Evolutionary conservation across 2,329 filamentous ascomycete genomes (phyloP), one percentile per base, ranked within the genome.

Genomic region (Fusarium nygamai): DNA sequence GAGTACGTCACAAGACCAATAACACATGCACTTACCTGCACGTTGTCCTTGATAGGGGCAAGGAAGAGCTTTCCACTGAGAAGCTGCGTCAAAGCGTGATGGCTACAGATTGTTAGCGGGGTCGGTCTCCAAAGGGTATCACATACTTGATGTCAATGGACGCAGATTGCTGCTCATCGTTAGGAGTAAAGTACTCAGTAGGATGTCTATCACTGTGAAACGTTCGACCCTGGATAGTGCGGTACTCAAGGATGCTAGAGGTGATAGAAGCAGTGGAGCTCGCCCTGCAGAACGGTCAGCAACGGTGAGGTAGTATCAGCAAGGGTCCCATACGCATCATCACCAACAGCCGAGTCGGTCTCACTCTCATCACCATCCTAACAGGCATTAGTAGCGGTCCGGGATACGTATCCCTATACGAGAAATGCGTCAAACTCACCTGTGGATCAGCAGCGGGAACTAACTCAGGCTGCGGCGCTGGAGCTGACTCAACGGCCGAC

Each of bases 191-290:
- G 48, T 78, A 78, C 44, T 78, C 76, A 0, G 67, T 75, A 14
- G 64, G 64, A 17, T 76, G 73, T n/a, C 64, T 56, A 8, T 78
- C 76, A 19, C 76, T 78, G 22, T 78, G 76, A 22, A 74, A 76
- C 1, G 76, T 78, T 3, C 76, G 72, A 9, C 76, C 76, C 29
- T 75, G 73, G 1, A 78, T 72, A 20, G 66, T 74, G 19, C 76
- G 76, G 47, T 78, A 78, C 34, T 78, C 67, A 6, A 78, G 62
- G 34, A 78, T 78, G 20, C 75, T 78, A 3, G 69, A 63, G 6
- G 75, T 66, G 36, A 78, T 72, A 5, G 76, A 78, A 16, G 75
- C 75, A 22, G 76, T 78, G 22, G 75, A 78, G 61, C 75, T 78
- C 13, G 57, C 74, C 14, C 76, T 78, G 24, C 7, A 14, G 20